Percentiles rank a stretch among this genome's conserved stretches.
These are phyloP conservation scores for Byssochlamys sp. DNA, from an alignment of 2,329 filamentous ascomycete genomes.

Conservation along the genomic window DNA sequence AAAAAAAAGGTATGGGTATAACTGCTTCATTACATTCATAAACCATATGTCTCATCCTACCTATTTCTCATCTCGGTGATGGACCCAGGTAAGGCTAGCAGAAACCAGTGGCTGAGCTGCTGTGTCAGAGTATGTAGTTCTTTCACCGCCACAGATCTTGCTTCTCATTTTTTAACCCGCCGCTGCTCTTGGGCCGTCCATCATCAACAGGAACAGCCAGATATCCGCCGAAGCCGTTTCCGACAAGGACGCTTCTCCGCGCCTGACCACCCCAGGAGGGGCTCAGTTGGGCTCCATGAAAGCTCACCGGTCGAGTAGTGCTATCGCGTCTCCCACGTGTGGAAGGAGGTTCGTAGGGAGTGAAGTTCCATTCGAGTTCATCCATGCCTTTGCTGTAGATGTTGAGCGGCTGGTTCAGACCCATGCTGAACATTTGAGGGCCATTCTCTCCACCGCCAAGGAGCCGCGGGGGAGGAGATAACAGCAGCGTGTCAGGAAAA, in stretches of 20 bases:
- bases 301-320: constrained; percentile 37
- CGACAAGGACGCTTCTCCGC: constrained; percentile 54
- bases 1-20: background rate
- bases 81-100: background rate
- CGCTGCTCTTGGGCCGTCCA: constrained; percentile 27
- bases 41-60: background rate
- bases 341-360: constrained; percentile 45
- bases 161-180: constrained; percentile 22
- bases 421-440: constrained; percentile 15
- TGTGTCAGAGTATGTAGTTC: background rate
- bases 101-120: background rate
- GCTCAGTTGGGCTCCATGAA: constrained; percentile 38
- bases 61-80: background rate
- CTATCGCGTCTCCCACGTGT: constrained; percentile 27
- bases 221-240: constrained; percentile 58
- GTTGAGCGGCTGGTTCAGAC: constrained; percentile 49
- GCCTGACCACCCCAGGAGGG: constrained; percentile 52
- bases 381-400: constrained; percentile 59
- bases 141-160: constrained; percentile 31
- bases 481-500: constrained; percentile 70
- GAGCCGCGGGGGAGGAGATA: constrained; percentile 54
- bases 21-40: background rate
- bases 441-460: constrained; percentile 35
- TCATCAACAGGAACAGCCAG: constrained; percentile 52
- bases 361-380: constrained; percentile 60